phyloP scores from a whole-genome alignment of 768 basidiomycete species.

The Phallus indusiatus region DNA sequence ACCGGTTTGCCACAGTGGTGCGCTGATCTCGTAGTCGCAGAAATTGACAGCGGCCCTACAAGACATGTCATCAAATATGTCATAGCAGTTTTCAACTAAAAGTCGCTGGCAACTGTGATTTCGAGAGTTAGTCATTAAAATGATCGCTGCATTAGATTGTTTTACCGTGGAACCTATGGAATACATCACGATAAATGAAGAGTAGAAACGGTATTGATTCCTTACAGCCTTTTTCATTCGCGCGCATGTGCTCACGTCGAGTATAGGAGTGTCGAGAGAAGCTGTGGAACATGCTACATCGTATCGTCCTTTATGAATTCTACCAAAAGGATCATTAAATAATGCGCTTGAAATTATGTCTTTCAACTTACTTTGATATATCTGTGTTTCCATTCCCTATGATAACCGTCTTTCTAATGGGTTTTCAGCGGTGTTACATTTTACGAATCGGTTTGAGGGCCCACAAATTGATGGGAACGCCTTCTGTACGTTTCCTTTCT shows the following conservation, averaged over 20 bases:
- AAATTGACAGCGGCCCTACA: slow-evolving; percentile 61
- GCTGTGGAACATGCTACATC: slow-evolving; percentile 42
- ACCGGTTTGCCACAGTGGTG: slow-evolving; percentile 26
- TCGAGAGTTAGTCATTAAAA: background rate
- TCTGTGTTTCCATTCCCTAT: slow-evolving; percentile 54
- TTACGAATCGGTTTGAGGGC: background rate
- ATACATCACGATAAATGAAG: background rate
- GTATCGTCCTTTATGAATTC: slow-evolving; percentile 33
- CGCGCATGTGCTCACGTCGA: slow-evolving; percentile 31
- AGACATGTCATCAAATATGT: slow-evolving; percentile 54
- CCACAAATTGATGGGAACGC: slow-evolving; percentile 6
- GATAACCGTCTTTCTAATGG: background rate
- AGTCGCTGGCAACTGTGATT: slow-evolving; percentile 1
- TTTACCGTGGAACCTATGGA: background rate
- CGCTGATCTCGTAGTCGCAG: slow-evolving; percentile 48
- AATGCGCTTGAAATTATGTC: background rate
- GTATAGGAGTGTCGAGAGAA: slow-evolving; percentile 39
- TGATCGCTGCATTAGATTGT: background rate
- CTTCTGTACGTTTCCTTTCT: slow-evolving; percentile 28
- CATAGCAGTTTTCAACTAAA: slow-evolving; percentile 41
- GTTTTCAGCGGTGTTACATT: background rate
- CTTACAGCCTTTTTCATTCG: slow-evolving; percentile 48
- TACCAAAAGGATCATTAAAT: slow-evolving; percentile 11
- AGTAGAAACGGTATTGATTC: background rate
- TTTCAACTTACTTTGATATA: slow-evolving; percentile 31